Conservation (phyloP, 441 rosid species). For the Hura crepitans region DNA sequence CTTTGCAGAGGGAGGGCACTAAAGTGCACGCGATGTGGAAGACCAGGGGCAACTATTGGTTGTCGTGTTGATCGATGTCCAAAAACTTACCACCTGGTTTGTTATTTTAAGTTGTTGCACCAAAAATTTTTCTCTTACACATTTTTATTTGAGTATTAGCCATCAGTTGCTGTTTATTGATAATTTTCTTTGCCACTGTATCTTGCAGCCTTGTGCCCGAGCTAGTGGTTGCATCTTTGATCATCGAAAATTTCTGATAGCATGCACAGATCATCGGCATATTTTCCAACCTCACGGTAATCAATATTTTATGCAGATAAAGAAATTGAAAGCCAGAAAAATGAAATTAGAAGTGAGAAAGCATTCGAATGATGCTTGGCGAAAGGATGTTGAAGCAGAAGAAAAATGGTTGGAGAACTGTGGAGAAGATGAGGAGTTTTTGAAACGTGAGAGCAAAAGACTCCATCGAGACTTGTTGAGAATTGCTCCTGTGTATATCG, state of each 20-base stretch:
- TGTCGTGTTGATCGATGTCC: constrained; percentile 99
- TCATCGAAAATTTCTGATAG: constrained; percentile 97
- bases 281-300: constrained; percentile 78
- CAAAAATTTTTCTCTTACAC: neutral
- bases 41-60: constrained; percentile 99
- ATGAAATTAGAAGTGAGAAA: constrained; percentile 75
- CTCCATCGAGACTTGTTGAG: constrained; percentile 88
- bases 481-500: constrained; percentile 93
- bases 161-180: neutral
- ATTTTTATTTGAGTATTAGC: neutral
- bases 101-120: constrained; percentile 30
- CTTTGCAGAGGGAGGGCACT: constrained; percentile 89
- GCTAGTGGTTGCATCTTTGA: constrained; percentile 92
- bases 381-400: constrained; percentile 93
- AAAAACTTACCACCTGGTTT: constrained; percentile 94
- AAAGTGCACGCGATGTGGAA: constrained; percentile 93
- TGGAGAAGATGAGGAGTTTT: constrained; percentile 98
- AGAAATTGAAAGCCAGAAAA: constrained; percentile 79
- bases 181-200: constrained; percentile 18
- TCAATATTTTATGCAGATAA: constrained; percentile 49
- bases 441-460: constrained; percentile 96
- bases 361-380: constrained; percentile 72
- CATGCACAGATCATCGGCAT: constrained; percentile 90
- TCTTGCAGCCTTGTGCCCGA: constrained; percentile 94
- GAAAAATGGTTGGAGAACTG: constrained; percentile 98